Conservation (phyloP, 2,329 filamentous ascomycete genomes). For the Neofusicoccum kwambonambiense region DNA sequence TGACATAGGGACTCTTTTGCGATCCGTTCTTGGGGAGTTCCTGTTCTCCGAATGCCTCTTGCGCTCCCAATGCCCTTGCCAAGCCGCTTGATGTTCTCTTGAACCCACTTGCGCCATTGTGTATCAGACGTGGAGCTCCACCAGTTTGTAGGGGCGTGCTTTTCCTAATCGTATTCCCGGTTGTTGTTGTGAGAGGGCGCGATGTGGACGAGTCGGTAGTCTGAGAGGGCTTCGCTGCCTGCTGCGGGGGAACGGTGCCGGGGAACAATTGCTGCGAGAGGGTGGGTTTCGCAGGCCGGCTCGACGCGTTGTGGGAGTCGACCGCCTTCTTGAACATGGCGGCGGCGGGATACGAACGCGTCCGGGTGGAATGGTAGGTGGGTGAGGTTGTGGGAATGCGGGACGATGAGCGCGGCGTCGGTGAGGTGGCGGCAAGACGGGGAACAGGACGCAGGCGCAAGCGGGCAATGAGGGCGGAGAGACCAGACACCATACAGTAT, state of each 20-base stretch:
- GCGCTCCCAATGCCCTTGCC: constrained; percentile 41
- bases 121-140: background rate
- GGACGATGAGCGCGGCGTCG: constrained; percentile 27
- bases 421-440: background rate
- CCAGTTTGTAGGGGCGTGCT: constrained; percentile 11
- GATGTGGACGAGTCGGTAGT: constrained; percentile 41
- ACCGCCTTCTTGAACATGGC: constrained; percentile 44
- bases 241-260: constrained; percentile 50
- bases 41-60: constrained; percentile 35
- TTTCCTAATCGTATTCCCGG: constrained; percentile 35
- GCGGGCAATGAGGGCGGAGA: constrained; percentile 27
- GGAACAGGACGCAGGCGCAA: constrained; percentile 31
- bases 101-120: constrained; percentile 34
- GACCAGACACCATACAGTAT: constrained; percentile 39
- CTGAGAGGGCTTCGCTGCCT: constrained; percentile 39
- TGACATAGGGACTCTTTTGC: background rate
- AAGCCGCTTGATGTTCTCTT: constrained; percentile 50
- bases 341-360: constrained; percentile 1
- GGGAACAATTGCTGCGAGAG: constrained; percentile 57
- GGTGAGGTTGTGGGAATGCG: constrained; percentile 19
- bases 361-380: constrained; percentile 11
- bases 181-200: constrained; percentile 30
- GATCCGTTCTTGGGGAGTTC: constrained; percentile 8
- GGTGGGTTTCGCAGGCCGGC: constrained; percentile 15
- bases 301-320: constrained; percentile 38